These are phyloP conservation scores for Casuarina equisetifolia DNA, from an alignment of 306 rosid species.

Conservation along the genomic window DNA sequence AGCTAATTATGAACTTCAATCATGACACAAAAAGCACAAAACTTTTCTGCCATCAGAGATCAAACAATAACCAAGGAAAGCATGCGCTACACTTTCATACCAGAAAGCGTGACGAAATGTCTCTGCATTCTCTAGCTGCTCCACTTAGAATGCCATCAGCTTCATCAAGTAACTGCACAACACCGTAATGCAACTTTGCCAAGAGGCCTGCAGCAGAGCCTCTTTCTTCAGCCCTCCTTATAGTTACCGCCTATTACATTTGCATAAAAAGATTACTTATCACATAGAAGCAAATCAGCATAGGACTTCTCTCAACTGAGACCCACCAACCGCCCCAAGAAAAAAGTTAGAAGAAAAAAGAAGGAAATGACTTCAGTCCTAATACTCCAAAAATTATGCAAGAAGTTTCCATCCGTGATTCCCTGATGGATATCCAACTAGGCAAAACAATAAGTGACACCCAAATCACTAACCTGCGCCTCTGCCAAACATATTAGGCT, in stretches of 20 bases:
- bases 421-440: constrained; percentile 1
- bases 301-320: not conserved
- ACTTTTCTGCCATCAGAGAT: constrained; percentile 12
- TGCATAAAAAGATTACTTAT: constrained; percentile 18
- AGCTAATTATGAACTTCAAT: constrained; percentile 3
- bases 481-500: constrained; percentile 75
- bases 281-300: not conserved
- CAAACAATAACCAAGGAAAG: not conserved
- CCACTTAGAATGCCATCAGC: constrained; percentile 37
- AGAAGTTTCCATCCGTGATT: constrained; percentile 10
- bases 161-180: constrained; percentile 63
- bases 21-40: not conserved
- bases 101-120: constrained; percentile 48
- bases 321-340: not conserved
- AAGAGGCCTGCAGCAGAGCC: constrained; percentile 59
- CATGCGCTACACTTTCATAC: constrained; percentile 35
- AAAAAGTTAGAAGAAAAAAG: not conserved
- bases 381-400: not conserved
- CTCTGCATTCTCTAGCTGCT: constrained; percentile 39
- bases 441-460: constrained; percentile 4
- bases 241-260: constrained; percentile 60
- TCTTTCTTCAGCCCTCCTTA: constrained; percentile 73
- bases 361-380: not conserved
- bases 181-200: constrained; percentile 75
- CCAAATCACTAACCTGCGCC: constrained; percentile 61